phyloP scores from a whole-genome alignment of 495 filamentous ascomycete genomes.

The Margaritispora aquatica region DNA sequence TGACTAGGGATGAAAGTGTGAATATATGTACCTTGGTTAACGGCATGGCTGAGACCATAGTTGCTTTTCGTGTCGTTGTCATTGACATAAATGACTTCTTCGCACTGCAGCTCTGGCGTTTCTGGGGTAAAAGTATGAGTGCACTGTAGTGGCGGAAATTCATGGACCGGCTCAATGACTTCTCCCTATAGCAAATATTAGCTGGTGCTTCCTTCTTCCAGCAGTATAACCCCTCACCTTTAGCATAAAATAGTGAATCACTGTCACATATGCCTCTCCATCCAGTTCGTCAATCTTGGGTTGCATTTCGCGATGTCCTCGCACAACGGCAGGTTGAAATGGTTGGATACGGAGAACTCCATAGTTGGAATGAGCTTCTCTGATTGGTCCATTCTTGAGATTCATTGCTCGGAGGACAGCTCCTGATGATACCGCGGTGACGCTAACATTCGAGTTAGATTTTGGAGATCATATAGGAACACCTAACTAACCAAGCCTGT shows the following conservation, averaged over 20 bases:
- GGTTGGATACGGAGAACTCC: constrained; percentile 24
- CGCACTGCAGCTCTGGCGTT: constrained; percentile 3
- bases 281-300: constrained; percentile 7
- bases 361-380: constrained; percentile 25
- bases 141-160: constrained; percentile 1
- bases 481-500: too few species aligned
- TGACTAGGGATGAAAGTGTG: too few species aligned
- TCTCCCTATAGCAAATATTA: too few species aligned
- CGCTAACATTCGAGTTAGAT: constrained; percentile 9
- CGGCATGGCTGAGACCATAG: constrained; percentile 11
- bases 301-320: constrained; percentile 17
- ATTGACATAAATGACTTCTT: constrained; percentile 20
- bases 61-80: constrained; percentile 16
- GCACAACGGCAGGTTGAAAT: constrained; percentile 6
- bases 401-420: constrained; percentile 25
- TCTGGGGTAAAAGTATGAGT: constrained; percentile 15
- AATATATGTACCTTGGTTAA: constrained; percentile 15
- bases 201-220: too few species aligned
- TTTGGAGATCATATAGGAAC: neutral
- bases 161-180: neutral
- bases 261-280: constrained; percentile 8
- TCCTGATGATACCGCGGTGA: constrained; percentile 25
- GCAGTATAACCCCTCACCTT: constrained; percentile 7
- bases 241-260: constrained; percentile 19
- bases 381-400: constrained; percentile 21